Evolutionary conservation across 2,329 filamentous ascomycete genomes (phyloP).

Genomic region (Lachnellula occidentalis): DNA sequence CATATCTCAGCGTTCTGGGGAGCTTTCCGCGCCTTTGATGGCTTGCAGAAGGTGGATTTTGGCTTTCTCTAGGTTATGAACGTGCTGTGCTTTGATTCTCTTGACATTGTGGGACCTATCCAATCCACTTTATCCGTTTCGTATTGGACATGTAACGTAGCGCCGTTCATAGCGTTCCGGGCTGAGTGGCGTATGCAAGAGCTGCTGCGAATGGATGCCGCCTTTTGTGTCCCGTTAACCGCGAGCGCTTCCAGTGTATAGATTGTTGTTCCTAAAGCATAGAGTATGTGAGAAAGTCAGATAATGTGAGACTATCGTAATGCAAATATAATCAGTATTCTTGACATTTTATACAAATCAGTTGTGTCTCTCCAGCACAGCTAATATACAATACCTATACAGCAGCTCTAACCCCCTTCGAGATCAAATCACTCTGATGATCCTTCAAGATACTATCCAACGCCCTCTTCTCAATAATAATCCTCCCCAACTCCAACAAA

Average conservation of each 20-base stretch:
- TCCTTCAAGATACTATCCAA: slow-evolving; percentile 67
- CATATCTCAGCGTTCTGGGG: no score
- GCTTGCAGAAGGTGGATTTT: no score
- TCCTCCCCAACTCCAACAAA: slow-evolving; percentile 73
- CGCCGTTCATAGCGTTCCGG: no score
- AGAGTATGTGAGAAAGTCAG: not conserved
- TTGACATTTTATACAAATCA: slow-evolving; percentile 6
- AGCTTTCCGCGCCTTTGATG: no score
- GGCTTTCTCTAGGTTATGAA: no score
- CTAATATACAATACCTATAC: slow-evolving; percentile 15
- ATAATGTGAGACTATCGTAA: not conserved
- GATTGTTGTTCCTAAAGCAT: not conserved
- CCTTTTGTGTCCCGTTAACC: no score
- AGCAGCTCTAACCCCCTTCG: slow-evolving; percentile 20
- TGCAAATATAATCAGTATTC: not conserved
- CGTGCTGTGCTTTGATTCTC: no score
- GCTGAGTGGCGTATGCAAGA: no score
- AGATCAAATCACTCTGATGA: slow-evolving; percentile 62
- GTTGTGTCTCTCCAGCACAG: not conserved
- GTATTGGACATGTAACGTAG: no score
- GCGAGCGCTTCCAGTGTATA: not conserved
- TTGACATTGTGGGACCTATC: no score
- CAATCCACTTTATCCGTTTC: no score
- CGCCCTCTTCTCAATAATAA: slow-evolving; percentile 81
- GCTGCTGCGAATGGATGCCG: no score